Evolutionary conservation across 805 yeast species (phyloP).

Genomic region (Sugiyamaella qingdaonensis): DNA sequence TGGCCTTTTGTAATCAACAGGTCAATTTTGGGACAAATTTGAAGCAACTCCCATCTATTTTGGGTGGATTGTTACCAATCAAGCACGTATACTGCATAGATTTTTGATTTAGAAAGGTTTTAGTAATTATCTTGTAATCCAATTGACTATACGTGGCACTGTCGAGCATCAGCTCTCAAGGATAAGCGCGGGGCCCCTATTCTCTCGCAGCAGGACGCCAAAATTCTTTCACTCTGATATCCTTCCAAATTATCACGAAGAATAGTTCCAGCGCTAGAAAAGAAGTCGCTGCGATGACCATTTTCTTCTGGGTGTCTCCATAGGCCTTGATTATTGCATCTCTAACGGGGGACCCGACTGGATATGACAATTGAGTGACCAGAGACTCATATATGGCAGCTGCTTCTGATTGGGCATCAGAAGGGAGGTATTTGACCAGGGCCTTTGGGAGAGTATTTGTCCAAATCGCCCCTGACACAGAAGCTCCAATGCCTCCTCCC

Average conservation of each 20-base stretch:
- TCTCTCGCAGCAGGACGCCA: neutral
- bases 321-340: constrained; percentile 19
- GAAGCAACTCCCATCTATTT: too few relatives aligned
- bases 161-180: neutral
- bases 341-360: constrained; percentile 13
- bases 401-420: constrained; percentile 9
- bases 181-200: neutral
- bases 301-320: constrained; percentile 17
- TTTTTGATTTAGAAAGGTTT: too few relatives aligned
- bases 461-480: constrained; percentile 63
- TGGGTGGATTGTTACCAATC: too few relatives aligned
- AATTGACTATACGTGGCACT: too few relatives aligned
- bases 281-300: constrained; percentile 15
- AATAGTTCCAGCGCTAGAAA: constrained; percentile 7
- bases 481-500: constrained; percentile 55
- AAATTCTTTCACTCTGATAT: constrained; percentile 37
- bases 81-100: too few relatives aligned
- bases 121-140: too few relatives aligned
- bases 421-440: constrained; percentile 30
- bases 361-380: constrained; percentile 11
- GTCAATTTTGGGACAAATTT: too few relatives aligned
- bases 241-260: constrained; percentile 8
- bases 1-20: too few relatives aligned
- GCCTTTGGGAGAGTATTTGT: constrained; percentile 34
- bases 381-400: constrained; percentile 17